A percentile compares a stretch with the other conserved stretches of the same genome.
Conservation (phyloP, 495 filamentous ascomycete genomes). For the Neurospora sp. region DNA sequence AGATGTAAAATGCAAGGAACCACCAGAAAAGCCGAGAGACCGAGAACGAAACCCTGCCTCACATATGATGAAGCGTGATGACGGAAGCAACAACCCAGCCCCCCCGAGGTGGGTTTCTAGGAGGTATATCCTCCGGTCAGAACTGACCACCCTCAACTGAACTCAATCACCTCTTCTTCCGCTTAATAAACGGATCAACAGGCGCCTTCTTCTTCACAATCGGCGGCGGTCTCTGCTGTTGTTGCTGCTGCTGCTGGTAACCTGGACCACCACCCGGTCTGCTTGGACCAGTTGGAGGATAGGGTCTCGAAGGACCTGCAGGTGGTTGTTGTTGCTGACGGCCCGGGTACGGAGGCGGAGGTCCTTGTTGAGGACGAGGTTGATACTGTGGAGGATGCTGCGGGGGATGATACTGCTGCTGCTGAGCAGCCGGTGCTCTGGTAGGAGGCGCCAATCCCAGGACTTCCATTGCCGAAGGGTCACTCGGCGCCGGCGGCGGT, state of each 20-base stretch:
- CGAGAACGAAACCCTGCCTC: not conserved
- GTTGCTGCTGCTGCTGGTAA: not conserved
- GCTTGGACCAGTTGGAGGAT: conserved; percentile 1
- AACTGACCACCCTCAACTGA: not conserved
- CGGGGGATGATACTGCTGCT: not conserved
- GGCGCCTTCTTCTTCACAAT: conserved; percentile 22
- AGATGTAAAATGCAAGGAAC: not conserved
- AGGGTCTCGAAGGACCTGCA: not conserved
- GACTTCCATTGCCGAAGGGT: conserved; percentile 24
- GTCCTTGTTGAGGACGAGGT: conserved; percentile 2
- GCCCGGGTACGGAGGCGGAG: conserved; percentile 8
- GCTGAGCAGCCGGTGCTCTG: not conserved
- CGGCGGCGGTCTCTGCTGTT: conserved; percentile 1
- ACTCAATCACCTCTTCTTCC: conserved; percentile 22
- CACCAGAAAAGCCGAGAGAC: not conserved
- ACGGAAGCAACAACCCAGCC: not conserved
- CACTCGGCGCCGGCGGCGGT: conserved; percentile 7
- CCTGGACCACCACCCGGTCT: not conserved
- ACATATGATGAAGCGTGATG: not conserved
- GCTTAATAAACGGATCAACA: conserved; percentile 34
- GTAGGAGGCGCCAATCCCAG: conserved; percentile 18
- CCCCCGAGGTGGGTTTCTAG: not conserved
- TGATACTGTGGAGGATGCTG: not conserved
- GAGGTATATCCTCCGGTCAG: not conserved
- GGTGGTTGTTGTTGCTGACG: conserved; percentile 2